Base-by-base conservation (phyloP, 2,329 filamentous ascomycete genomes). In the Metarhizium guizhouense region DNA sequence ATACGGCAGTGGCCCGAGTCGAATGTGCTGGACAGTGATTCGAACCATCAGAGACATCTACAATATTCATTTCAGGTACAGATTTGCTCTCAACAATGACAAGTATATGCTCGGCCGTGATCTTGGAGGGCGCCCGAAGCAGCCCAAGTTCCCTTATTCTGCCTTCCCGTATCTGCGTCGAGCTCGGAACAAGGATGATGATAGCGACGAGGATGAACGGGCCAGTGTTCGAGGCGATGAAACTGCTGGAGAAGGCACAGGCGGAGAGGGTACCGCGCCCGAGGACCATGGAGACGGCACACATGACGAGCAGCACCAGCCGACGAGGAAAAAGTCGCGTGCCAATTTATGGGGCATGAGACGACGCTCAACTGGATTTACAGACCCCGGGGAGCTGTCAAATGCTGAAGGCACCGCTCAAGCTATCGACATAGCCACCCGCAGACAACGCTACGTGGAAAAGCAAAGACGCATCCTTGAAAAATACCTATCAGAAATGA, bases 21-120 rank as follows among this genome's bases (percentile, higher is more conserved):
- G 94, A 56, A 97, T 99, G 95, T 90, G 89, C 67, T 99, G 94
- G 94, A 86, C 89, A 18, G 89, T 99, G 57, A 85, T 90, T 64
- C 83, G 94, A 54, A 92, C 90, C 10, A 81, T 97, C 43, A 81
- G 84, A 63, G 94, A 99, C 67, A 96, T 99, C 63, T 84, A 90
- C 63, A 95, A 96, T 64, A 76, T 99, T 40, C 94, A 99, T 71
- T 78, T 91, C 65, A 92, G 95, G 63, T 99, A 97, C 79, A 95
- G 94, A 68, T 78, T 95, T 54, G 87, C 92, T 57, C 82, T 88
- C 57, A 85, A 87, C 58, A 92, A 90, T 58, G 89, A 95, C 61
- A 90, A 89, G 62, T 89, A 93, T 61, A 83, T 90, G 40, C 83
- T 88, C 62, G 77, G 87, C 53, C 81, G 80, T 62, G 86, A 88